Evolutionary conservation across 2,329 filamentous ascomycete species (phyloP), one percentile per base, ranked within the genome.

Genomic region (Fusarium falciforme): DNA sequence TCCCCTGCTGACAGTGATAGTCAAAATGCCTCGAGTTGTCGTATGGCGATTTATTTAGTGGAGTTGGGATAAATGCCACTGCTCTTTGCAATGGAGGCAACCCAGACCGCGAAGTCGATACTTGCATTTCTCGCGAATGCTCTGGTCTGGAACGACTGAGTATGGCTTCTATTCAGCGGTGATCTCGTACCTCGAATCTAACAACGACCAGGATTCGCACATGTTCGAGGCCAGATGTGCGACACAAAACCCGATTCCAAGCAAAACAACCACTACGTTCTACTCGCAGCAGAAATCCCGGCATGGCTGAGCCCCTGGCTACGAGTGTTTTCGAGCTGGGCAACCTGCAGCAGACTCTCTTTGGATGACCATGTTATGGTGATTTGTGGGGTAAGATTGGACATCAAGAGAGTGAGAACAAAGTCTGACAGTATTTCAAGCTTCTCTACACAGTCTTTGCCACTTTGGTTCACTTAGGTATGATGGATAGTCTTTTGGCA

Each of bases 291-390:
- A 38, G 82, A 85, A 64, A 66, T 80, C 2, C 76, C 82, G 35
- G 84, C 83, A 0, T 74, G 82, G 25, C 6, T 82, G 2, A 80
- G 76, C 38, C 79, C 84, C 6, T 76, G 80, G 35, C 55, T 85
- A 25, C 79, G 84, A n/a, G 64, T 86, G 5, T 84, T 80, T 55
- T 79, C 79, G 17, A 77, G 84, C 14, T 82, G 81, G 81, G 77
- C 67, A 38, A 80, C 78, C 7, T 69, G 77, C 8, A 72, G 77
- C 6, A 68, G 76, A 6, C 79, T 82, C 25, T 82, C 80, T 29
- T 17, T 80, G 6, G 84, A 86, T 57, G 85, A 86, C 69, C 84
- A 82, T 71, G 74, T 85, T 20, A 82, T 85, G 77, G 70, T 82
- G 6, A 70, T 76, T n/a, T 79, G 81, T 20, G 76, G 78, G 66